A percentile compares a stretch with the other conserved stretches of the same genome.
These are phyloP conservation scores for Boehmeria nivea DNA, from an alignment of 306 rosid genomes.

Conservation along the genomic window DNA sequence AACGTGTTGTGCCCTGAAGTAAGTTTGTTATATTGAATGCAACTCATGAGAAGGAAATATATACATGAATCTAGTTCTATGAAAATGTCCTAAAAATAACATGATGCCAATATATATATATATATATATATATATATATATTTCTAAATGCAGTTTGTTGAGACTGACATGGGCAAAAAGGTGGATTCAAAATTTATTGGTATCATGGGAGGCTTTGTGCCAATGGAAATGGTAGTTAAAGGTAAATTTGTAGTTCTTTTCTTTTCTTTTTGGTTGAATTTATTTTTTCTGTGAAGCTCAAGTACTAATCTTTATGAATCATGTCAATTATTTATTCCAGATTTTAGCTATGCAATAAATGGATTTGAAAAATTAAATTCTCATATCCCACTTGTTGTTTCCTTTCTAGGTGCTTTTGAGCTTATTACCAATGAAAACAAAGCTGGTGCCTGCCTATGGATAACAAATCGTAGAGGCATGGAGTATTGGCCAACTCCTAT, in stretches of 20 bases:
- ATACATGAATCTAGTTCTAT: neutral
- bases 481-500: conserved; percentile 89
- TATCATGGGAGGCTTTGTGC: conserved; percentile 59
- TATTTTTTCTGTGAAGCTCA: conserved; percentile 16
- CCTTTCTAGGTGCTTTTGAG: conserved; percentile 68
- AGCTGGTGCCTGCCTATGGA: conserved; percentile 95
- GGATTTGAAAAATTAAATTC: neutral
- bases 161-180: conserved; percentile 52
- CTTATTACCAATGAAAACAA: conserved; percentile 76
- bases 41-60: conserved; percentile 5
- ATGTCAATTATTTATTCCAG: no score
- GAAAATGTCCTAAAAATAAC: conserved; percentile 9
- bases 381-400: neutral
- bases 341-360: neutral
- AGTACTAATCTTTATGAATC: conserved; percentile 4
- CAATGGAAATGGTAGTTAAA: conserved; percentile 86
- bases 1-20: conserved; percentile 98
- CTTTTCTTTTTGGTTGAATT: neutral
- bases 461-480: conserved; percentile 82
- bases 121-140: neutral
- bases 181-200: conserved; percentile 25
- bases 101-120: no score
- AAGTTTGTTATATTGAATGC: conserved; percentile 24
- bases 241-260: conserved; percentile 33
- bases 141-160: conserved; percentile 64